A percentile compares a stretch with the other conserved stretches of the same genome.
Conservation (phyloP, 306 rosid species). For the Arachis stenosperma region DNA sequence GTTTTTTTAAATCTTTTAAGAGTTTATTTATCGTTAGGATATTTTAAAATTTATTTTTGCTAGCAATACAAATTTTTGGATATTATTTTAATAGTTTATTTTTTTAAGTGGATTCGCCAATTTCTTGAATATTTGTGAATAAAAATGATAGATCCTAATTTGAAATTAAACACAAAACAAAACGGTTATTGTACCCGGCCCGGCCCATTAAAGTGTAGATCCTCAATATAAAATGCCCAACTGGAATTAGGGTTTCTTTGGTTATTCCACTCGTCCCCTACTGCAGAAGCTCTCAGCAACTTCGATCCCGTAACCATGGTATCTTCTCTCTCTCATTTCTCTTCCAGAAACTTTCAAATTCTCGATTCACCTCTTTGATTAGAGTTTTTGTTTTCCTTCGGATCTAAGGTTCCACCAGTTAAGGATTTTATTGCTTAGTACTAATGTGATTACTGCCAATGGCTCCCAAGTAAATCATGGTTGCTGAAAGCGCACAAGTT, state of each 20-base stretch:
- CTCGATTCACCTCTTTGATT: neutral
- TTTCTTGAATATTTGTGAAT: too few relatives aligned
- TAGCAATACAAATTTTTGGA: too few relatives aligned
- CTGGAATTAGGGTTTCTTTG: constrained; percentile 37
- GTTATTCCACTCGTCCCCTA: constrained; percentile 4
- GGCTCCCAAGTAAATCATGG: too few relatives aligned
- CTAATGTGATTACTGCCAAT: neutral
- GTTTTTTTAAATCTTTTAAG: too few relatives aligned
- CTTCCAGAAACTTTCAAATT: neutral
- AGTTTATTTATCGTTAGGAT: too few relatives aligned
- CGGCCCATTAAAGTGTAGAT: neutral
- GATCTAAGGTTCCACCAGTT: neutral
- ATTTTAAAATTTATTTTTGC: too few relatives aligned
- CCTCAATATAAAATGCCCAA: neutral
- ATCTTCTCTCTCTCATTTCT: neutral
- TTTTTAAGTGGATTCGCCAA: too few relatives aligned
- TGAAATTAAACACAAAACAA: too few relatives aligned
- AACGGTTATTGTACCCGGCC: constrained; percentile 1
- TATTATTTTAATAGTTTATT: too few relatives aligned
- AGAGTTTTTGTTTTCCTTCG: neutral
- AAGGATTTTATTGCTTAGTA: neutral
- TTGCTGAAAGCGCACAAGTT: too few relatives aligned
- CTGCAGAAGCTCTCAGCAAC: constrained; percentile 11
- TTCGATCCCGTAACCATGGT: constrained; percentile 43
- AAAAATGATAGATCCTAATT: too few relatives aligned